A percentile compares a stretch with the other conserved stretches of the same genome.
These are phyloP conservation scores for Syncephalis plumigaleata DNA, from an alignment of 371 early-diverging fungal genomes.

Conservation along the genomic window DNA sequence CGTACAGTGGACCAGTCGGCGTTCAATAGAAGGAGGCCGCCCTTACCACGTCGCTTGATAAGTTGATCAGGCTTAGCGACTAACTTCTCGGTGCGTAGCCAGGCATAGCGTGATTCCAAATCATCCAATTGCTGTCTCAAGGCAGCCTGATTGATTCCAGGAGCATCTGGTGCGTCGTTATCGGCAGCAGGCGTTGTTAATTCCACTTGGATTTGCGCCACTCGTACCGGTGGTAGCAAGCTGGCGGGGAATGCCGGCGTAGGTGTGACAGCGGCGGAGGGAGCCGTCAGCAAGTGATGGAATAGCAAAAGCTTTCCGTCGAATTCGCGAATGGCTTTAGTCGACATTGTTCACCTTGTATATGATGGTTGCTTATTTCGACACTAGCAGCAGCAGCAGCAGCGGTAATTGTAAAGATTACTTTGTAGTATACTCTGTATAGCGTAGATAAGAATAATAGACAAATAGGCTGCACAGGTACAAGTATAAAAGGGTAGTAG, in stretches of 20 bases:
- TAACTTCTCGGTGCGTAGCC: slow-evolving; percentile 63
- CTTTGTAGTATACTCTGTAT: too few relatives aligned
- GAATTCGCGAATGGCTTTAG: slow-evolving; percentile 92
- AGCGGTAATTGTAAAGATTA: too few relatives aligned
- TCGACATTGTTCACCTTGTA: slow-evolving; percentile 52
- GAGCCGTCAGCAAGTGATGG: slow-evolving; percentile 66
- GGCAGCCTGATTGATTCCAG: slow-evolving; percentile 3
- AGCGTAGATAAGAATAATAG: too few relatives aligned
- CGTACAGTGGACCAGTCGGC: slow-evolving; percentile 72
- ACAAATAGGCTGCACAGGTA: too few relatives aligned
- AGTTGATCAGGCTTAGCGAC: slow-evolving; percentile 96
- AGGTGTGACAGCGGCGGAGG: slow-evolving; percentile 16
- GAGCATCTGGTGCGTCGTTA: slow-evolving; percentile 11
- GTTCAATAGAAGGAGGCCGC: slow-evolving; percentile 79
- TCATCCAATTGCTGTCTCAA: slow-evolving; percentile 16
- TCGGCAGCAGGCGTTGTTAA: slow-evolving; percentile 27
- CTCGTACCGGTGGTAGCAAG: slow-evolving; percentile 35
- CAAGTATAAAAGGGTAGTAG: too few relatives aligned
- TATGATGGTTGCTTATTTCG: background rate
- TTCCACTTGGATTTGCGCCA: slow-evolving; percentile 64
- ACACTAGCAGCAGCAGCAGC: too few relatives aligned
- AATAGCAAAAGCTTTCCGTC: slow-evolving; percentile 91
- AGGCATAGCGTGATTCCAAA: slow-evolving; percentile 65
- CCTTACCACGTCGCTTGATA: slow-evolving; percentile 93
- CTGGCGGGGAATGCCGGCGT: slow-evolving; percentile 32